phyloP scores from a whole-genome alignment of 345 rosid genomes.

The Citrus cavaleriei region DNA sequence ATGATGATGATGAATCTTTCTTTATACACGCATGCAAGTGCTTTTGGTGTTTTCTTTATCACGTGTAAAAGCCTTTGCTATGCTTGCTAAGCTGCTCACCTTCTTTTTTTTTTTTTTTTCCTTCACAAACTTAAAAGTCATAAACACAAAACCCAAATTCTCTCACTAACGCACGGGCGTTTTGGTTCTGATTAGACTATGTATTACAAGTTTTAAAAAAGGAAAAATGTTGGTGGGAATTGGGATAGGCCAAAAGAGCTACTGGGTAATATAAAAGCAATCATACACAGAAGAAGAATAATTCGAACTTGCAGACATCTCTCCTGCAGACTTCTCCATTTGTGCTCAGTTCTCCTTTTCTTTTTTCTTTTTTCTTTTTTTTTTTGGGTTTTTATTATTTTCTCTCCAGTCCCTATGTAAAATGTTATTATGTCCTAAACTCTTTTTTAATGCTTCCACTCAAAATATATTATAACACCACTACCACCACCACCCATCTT shows the following conservation, averaged over 20 bases:
- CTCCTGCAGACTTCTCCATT: conserved; percentile 43
- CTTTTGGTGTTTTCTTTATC: conserved; percentile 85
- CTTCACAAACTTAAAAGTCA: neutral
- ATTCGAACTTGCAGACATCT: conserved; percentile 69
- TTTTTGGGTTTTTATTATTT: neutral
- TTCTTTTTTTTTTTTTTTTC: conserved; percentile 1
- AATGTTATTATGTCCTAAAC: neutral
- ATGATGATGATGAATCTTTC: conserved; percentile 45
- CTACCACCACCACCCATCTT: neutral
- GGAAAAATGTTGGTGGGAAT: neutral
- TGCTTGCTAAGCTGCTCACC: neutral
- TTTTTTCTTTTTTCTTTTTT: too few relatives aligned
- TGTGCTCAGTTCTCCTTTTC: conserved; percentile 17
- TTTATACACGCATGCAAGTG: conserved; percentile 96
- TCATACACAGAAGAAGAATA: conserved; percentile 68
- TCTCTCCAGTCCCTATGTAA: conserved; percentile 23
- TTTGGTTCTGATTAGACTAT: neutral
- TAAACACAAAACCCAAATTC: too few relatives aligned
- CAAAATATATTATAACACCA: neutral
- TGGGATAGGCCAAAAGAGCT: conserved; percentile 29
- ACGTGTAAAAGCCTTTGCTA: conserved; percentile 73
- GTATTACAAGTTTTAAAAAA: too few relatives aligned
- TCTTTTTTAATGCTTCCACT: neutral
- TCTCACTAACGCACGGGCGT: too few relatives aligned
- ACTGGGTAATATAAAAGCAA: conserved; percentile 41